Evolutionary conservation across 306 rosid genomes (phyloP), one percentile per base, ranked within the genome.

Genomic region (Erythrophleum fordii): DNA sequence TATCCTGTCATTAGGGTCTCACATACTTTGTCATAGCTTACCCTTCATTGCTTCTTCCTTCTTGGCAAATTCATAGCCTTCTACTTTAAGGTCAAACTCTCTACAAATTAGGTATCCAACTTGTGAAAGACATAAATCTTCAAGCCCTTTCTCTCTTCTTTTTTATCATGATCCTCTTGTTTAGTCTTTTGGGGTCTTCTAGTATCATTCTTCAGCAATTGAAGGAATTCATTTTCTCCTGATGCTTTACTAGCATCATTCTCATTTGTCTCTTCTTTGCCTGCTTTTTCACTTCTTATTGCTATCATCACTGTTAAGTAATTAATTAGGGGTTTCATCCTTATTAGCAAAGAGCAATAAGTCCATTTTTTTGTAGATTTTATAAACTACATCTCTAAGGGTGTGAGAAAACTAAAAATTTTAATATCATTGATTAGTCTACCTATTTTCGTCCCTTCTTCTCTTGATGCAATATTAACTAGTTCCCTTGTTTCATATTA

Each of bases 31-130:
- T 86, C 96, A 79, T n/a, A n/a, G n/a, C n/a, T n/a, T n/a, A n/a
- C n/a, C n/a, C n/a, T n/a, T n/a, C n/a, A n/a, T n/a, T n/a, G n/a
- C n/a, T n/a, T 74, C 80, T 92, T 92, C 78, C 94, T 88, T 55
- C 86, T 91, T 2, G 86, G 78, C 52, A 48, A 77, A 88, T 90
- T 91, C 86, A 46, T 61, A 67, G 62, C 73, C 79, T 87, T 88
- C 81, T 91, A 97, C 55, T 90, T 92, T 22, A 97, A 90, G 28
- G 94, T 94, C 93, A 97, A n/a, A n/a, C 92, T 91, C 88, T 69
- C n/a, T 82, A 97, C 70, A 92, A 80, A 89, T 83, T 88, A 16
- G 97, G 96, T n/a, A n/a, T n/a, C n/a, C n/a, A n/a, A n/a, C n/a
- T n/a, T n/a, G n/a, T n/a, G n/a, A n/a, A n/a, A n/a, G n/a, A n/a